Base-by-base conservation (phyloP, 768 basidiomycete species). In the Serendipita vermifera region DNA sequence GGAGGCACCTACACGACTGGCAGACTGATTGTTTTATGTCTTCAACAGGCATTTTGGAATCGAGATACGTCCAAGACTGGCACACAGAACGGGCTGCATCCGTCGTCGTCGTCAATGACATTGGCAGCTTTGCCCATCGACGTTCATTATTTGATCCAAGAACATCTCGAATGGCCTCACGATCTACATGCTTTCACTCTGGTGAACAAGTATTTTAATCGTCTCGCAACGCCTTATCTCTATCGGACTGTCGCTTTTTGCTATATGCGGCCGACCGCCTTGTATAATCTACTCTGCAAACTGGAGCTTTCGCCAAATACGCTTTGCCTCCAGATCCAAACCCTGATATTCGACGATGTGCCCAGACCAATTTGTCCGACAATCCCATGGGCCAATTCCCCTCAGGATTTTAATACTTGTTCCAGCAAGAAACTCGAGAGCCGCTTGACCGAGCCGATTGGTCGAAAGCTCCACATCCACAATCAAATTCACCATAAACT, bases 401-500 rank as follows among this genome's bases (percentile, higher is more conserved):
- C n/a, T n/a, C 24, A 20, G 22, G 46, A 51, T 31, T 51, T 51
- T 1, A 31, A 51, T 7, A 31, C 22, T 1, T 51, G 46, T 31
- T n/a, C 9, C 15, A 51, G 46, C 32, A 29, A 22, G 15, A 51
- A 31, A 29, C 46, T 51, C 5, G 46, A 51, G 24, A 51, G 32
- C 32, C 46, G 46, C 9, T 13, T 51, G 20, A 22, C 24, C 7
- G 46, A 51, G 29, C 46, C 46, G 9, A 29, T 51, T 51, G 46
- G 5, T 27, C 17, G 46, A n/a, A 51, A 31, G 24, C 24, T 27
- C 46, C 32, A 31, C 24, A 22, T 51, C 2, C 46, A 27, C 32
- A 31, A 51, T n/a, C 46, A 51, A 31, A 29, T 51, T n/a, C 46
- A 51, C 24, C 46, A 51, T 31, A 51, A 51, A 26, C 24, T 51